Percentiles rank a stretch among this genome's conserved stretches.
These are phyloP conservation scores for Agrocybe pediades DNA, from an alignment of 768 basidiomycete genomes.

Conservation along the genomic window DNA sequence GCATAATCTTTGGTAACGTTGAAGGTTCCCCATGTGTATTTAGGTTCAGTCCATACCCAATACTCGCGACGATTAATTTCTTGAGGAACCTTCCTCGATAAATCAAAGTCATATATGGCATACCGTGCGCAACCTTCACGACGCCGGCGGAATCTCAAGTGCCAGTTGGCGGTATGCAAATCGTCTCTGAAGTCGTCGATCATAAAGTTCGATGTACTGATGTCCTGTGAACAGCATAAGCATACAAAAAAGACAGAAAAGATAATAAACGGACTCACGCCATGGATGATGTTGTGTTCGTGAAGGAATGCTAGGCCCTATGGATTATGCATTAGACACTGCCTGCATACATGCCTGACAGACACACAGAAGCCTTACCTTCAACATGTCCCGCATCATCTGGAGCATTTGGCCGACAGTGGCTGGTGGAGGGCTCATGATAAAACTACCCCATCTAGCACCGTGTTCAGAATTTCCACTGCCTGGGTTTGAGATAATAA, in stretches of 20 bases:
- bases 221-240: slow-evolving; percentile 1
- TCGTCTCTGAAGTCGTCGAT: slow-evolving; percentile 15
- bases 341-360: not conserved
- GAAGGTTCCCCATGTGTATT: slow-evolving; percentile 4
- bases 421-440: not conserved
- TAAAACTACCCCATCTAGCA: slow-evolving; percentile 15
- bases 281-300: slow-evolving; percentile 21
- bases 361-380: not conserved
- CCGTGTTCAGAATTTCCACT: not conserved
- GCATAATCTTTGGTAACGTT: slow-evolving; percentile 7
- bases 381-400: not conserved
- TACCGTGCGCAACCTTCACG: slow-evolving; percentile 13
- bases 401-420: not conserved
- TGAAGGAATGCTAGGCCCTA: slow-evolving; percentile 23
- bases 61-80: not conserved
- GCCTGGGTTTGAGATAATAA: not conserved
- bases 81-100: slow-evolving; percentile 14
- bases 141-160: slow-evolving; percentile 3
- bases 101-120: slow-evolving; percentile 22
- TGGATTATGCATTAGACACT: not conserved
- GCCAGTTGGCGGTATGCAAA: not conserved
- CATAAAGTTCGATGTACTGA: slow-evolving; percentile 13
- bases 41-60: slow-evolving; percentile 13
- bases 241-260: not conserved
- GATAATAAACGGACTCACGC: slow-evolving; percentile 7